Percentiles rank a stretch among this genome's conserved stretches.
phyloP scores from a whole-genome alignment of 345 rosid genomes.

The Psidium guajava region DNA sequence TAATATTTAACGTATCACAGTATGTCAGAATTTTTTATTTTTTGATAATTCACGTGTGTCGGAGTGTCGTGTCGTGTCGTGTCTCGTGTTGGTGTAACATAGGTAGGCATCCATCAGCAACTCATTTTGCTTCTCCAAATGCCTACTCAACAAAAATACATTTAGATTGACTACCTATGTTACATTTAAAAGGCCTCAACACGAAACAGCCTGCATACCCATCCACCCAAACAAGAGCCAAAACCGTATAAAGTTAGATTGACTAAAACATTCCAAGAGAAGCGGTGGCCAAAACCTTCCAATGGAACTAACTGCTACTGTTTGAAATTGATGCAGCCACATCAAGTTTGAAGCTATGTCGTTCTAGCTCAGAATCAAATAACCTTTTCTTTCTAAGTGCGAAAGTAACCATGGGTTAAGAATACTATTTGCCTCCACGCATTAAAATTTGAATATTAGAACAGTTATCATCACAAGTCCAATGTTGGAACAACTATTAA shows the following conservation, averaged over 20 bases:
- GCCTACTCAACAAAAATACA: neutral
- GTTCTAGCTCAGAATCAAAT: neutral
- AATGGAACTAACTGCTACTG: neutral
- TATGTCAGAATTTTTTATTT: no score
- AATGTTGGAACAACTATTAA: neutral
- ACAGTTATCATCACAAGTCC: neutral
- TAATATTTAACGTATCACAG: no score
- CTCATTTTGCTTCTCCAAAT: constrained; percentile 8
- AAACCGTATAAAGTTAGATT: neutral
- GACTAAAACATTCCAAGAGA: neutral
- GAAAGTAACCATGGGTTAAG: neutral
- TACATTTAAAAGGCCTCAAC: neutral
- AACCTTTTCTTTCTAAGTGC: neutral
- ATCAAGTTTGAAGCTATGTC: neutral
- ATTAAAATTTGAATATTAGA: neutral
- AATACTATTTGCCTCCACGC: neutral
- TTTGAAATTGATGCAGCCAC: fast-evolving
- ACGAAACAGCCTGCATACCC: neutral
- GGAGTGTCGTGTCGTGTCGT: no score
- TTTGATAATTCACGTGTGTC: no score
- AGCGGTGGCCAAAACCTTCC: neutral
- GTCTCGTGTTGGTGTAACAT: no score
- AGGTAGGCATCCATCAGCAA: neutral
- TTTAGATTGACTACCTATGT: no score
- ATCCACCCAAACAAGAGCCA: neutral